Percentiles rank a stretch among this genome's conserved stretches.
phyloP scores from a whole-genome alignment of 805 yeast genomes.

The Kurtzmaniella fragi region DNA sequence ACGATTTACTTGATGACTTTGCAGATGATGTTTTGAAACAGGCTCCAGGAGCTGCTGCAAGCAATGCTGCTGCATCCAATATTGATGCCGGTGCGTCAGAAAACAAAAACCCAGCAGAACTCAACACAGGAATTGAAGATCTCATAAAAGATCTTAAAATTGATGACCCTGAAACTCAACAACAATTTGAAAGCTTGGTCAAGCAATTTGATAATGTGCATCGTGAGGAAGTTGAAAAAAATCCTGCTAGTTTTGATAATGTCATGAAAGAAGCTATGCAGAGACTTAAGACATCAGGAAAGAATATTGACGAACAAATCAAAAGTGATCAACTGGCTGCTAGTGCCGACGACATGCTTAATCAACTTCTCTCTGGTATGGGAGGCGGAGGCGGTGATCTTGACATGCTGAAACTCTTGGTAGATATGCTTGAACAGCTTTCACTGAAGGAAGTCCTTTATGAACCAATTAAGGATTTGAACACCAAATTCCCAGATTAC shows the following conservation, averaged over 20 bases:
- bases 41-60: conserved; percentile 48
- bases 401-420: conserved; percentile 60
- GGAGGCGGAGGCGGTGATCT: conserved; percentile 41
- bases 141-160: conserved; percentile 44
- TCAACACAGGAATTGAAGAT: conserved; percentile 30
- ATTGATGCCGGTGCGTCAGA: conserved; percentile 15
- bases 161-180: conserved; percentile 49
- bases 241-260: conserved; percentile 51
- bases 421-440: conserved; percentile 74
- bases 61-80: conserved; percentile 5
- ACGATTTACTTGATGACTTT: conserved; percentile 81
- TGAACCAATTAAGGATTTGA: conserved; percentile 82
- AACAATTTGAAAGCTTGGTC: conserved; percentile 46
- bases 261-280: conserved; percentile 78
- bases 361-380: conserved; percentile 52
- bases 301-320: conserved; percentile 56
- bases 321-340: conserved; percentile 39
- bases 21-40: conserved; percentile 63
- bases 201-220: conserved; percentile 36
- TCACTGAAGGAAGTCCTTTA: conserved; percentile 81
- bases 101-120: conserved; percentile 29
- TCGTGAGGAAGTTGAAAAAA: conserved; percentile 24
- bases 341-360: conserved; percentile 50
- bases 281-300: conserved; percentile 74
- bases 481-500: conserved; percentile 68